These are phyloP conservation scores for Sporothrix mexicana DNA, from an alignment of 2,329 filamentous ascomycete species.

Conservation along the genomic window DNA sequence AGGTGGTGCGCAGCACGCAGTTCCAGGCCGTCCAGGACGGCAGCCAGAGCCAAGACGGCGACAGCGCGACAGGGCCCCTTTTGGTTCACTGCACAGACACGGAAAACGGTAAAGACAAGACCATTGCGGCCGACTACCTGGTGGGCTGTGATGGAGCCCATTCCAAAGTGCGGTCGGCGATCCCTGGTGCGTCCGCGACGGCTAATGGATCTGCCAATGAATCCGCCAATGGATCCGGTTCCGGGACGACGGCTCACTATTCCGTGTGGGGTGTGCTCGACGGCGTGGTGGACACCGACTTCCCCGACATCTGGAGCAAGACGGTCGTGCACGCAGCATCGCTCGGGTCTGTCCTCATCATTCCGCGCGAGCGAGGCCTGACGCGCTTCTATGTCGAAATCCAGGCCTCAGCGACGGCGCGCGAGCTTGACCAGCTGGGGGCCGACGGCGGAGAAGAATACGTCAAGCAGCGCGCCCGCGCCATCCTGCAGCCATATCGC, in stretches of 20 bases:
- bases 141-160: conserved; percentile 12
- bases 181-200: conserved; percentile 48
- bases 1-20: conserved; percentile 66
- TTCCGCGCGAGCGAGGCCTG: conserved; percentile 74
- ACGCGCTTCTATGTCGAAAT: conserved; percentile 68
- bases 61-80: conserved; percentile 47
- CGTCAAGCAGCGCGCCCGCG: conserved; percentile 66
- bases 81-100: conserved; percentile 53
- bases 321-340: conserved; percentile 70
- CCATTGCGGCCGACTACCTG: conserved; percentile 43
- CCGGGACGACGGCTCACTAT: background rate
- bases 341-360: conserved; percentile 71
- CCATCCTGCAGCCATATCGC: conserved; percentile 63
- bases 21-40: conserved; percentile 52
- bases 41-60: conserved; percentile 13
- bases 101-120: conserved; percentile 49
- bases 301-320: conserved; percentile 78
- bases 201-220: too few relatives aligned
- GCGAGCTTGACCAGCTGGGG: background rate
- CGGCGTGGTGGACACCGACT: conserved; percentile 55
- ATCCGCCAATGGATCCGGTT: too few relatives aligned
- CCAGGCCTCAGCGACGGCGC: conserved; percentile 47
- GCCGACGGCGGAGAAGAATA: conserved; percentile 59
- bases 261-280: conserved; percentile 43
- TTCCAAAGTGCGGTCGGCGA: background rate